Percentiles rank a stretch among this genome's conserved stretches.
Conservation (phyloP, 352 stramenopile genomes). For the Globisporangium parvum region DNA sequence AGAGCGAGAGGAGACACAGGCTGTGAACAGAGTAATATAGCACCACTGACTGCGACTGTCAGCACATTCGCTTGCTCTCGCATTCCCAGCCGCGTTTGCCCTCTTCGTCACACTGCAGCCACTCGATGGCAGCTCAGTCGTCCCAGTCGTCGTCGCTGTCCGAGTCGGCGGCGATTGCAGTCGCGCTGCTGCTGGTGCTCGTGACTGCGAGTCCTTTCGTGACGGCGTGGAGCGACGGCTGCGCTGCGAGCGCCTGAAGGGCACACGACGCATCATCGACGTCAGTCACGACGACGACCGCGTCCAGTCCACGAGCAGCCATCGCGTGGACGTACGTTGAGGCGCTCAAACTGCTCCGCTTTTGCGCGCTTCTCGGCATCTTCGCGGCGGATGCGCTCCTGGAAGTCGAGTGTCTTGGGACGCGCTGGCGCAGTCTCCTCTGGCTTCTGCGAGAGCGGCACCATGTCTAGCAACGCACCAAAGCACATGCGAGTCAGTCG, state of each 20-base stretch:
- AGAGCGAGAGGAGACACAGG: too few relatives aligned
- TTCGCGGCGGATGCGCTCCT: constrained; percentile 46
- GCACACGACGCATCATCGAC: constrained; percentile 4
- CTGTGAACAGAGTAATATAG: too few relatives aligned
- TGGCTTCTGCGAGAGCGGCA: constrained; percentile 52
- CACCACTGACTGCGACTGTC: too few relatives aligned
- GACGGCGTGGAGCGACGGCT: constrained; percentile 66
- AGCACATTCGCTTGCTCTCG: constrained; percentile 1
- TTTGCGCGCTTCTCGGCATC: constrained; percentile 59
- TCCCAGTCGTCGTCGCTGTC: constrained; percentile 84
- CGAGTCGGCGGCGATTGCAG: constrained; percentile 17
- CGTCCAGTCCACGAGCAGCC: background rate
- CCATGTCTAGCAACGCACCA: constrained; percentile 33
- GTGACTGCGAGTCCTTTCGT: constrained; percentile 21
- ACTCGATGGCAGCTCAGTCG: constrained; percentile 30
- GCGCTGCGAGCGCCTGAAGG: constrained; percentile 44
- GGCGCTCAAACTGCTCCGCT: constrained; percentile 56
- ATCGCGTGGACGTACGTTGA: constrained; percentile 37
- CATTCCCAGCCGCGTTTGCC: constrained; percentile 1
- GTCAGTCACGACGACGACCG: background rate
- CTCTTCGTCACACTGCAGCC: too few relatives aligned
- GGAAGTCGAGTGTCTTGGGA: constrained; percentile 68
- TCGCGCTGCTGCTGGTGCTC: background rate
- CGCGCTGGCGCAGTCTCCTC: constrained; percentile 24
- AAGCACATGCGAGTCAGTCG: constrained; percentile 3